Conservation (phyloP, 352 stramenopile species). For the Pythium folliculosum region DNA sequence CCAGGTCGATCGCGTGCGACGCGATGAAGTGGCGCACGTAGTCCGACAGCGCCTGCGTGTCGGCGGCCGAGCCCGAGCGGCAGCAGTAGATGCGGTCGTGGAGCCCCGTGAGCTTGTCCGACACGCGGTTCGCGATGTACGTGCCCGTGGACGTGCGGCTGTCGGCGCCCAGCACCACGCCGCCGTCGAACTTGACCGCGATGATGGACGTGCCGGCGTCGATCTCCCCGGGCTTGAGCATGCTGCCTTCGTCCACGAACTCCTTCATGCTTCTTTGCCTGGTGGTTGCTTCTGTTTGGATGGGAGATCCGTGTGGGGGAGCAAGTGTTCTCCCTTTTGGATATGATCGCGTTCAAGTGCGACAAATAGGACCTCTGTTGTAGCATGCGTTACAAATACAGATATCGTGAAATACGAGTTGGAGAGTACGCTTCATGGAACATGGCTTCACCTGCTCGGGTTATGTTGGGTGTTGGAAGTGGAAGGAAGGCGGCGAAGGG, state of each 20-base stretch:
- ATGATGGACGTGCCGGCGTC: conserved; percentile 98
- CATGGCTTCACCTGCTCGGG: no score
- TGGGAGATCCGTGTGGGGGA: neutral
- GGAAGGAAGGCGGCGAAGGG: no score
- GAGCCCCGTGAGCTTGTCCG: conserved; percentile 97
- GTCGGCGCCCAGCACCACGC: conserved; percentile 97
- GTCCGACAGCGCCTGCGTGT: conserved; percentile 94
- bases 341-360: conserved; percentile 5
- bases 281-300: neutral
- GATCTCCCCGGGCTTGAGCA: conserved; percentile 91
- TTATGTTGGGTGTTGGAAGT: no score
- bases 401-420: no score
- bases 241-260: conserved; percentile 57
- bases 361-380: neutral
- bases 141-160: conserved; percentile 92
- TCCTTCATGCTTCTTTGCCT: conserved; percentile 33
- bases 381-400: no score
- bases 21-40: conserved; percentile 83
- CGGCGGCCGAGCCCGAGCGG: conserved; percentile 95
- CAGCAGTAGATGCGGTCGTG: conserved; percentile 98
- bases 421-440: no score
- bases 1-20: conserved; percentile 83
- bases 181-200: conserved; percentile 94
- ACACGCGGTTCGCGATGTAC: conserved; percentile 98
- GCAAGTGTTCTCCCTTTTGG: neutral